Evolutionary conservation across 2,329 filamentous ascomycete genomes (phyloP).

Genomic region (Fusarium nygamai): DNA sequence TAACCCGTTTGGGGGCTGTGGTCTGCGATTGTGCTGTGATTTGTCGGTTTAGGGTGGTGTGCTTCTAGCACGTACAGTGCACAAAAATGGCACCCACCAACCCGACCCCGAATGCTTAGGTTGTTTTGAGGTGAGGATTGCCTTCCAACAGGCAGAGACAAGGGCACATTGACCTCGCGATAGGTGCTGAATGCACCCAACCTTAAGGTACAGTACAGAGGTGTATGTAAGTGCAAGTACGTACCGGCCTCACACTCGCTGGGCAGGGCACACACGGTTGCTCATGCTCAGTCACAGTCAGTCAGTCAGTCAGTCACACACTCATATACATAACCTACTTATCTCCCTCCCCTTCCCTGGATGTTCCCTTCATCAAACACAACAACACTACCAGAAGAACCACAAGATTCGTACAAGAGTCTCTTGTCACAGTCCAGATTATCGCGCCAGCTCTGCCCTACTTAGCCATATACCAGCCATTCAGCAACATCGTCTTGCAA

Average conservation of each 20-base stretch:
- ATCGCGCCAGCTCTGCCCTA: conserved; percentile 62
- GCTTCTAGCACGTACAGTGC: not conserved
- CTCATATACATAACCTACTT: conserved; percentile 37
- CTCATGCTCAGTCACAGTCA: not conserved
- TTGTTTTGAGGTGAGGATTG: not conserved
- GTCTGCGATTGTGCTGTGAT: conserved; percentile 3
- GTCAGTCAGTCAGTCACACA: conserved; percentile 29
- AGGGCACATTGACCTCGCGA: conserved; percentile 25
- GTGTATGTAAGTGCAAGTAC: conserved; percentile 23
- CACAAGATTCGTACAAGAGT: conserved; percentile 64
- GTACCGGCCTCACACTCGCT: conserved; percentile 25
- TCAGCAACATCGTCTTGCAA: conserved; percentile 41
- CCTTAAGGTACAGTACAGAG: not conserved
- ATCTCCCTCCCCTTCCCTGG: conserved; percentile 47
- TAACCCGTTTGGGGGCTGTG: not conserved
- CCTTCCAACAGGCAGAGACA: conserved; percentile 14
- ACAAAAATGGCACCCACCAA: conserved; percentile 2
- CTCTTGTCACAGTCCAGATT: conserved; percentile 69
- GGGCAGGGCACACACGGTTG: not conserved
- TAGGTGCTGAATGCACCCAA: not conserved
- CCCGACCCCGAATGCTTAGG: not conserved
- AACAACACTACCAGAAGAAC: conserved; percentile 61
- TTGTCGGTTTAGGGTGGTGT: not conserved
- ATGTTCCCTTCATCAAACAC: conserved; percentile 54
- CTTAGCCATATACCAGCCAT: conserved; percentile 44